Evolutionary conservation across 1,284 basidiomycete genomes (phyloP).

Genomic region (Puccinia sorghi): DNA sequence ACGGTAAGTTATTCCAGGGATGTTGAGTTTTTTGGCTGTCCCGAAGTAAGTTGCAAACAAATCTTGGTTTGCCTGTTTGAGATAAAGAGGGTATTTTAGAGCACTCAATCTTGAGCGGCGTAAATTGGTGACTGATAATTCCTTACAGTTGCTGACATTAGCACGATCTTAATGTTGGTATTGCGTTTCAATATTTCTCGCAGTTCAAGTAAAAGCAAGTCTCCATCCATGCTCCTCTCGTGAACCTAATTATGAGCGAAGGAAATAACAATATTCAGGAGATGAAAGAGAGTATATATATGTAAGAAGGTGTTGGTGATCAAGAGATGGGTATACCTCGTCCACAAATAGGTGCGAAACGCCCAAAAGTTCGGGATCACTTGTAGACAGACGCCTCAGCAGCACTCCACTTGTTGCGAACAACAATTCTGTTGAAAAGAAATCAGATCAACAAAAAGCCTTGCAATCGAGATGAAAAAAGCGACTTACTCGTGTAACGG

Average conservation of each 20-base stretch:
- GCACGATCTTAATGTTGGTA: constrained; percentile 72
- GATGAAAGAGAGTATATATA: not conserved
- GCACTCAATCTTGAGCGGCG: not conserved
- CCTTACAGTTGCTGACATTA: constrained; percentile 78
- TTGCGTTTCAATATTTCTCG: constrained; percentile 75
- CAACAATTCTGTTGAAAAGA: constrained; percentile 63
- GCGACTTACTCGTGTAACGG: constrained; percentile 62
- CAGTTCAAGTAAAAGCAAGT: constrained; percentile 81
- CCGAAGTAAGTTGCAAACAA: constrained; percentile 78
- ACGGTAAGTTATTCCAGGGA: constrained; percentile 66
- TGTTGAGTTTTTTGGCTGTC: constrained; percentile 75
- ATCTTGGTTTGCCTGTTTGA: constrained; percentile 66
- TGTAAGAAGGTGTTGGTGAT: not conserved
- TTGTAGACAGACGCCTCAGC: constrained; percentile 71
- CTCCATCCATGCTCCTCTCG: constrained; percentile 84
- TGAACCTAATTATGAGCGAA: constrained; percentile 67
- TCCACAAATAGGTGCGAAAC: constrained; percentile 88
- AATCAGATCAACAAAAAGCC: not conserved
- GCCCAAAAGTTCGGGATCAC: constrained; percentile 69
- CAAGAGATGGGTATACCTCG: constrained; percentile 65
- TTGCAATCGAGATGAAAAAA: not conserved
- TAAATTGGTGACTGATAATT: not conserved
- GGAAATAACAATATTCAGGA: constrained; percentile 5
- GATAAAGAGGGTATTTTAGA: not conserved
- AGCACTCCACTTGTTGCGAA: constrained; percentile 94